Percentiles rank a stretch among this genome's conserved stretches.
phyloP scores from a whole-genome alignment of 768 basidiomycete species.

The Mycena venus region DNA sequence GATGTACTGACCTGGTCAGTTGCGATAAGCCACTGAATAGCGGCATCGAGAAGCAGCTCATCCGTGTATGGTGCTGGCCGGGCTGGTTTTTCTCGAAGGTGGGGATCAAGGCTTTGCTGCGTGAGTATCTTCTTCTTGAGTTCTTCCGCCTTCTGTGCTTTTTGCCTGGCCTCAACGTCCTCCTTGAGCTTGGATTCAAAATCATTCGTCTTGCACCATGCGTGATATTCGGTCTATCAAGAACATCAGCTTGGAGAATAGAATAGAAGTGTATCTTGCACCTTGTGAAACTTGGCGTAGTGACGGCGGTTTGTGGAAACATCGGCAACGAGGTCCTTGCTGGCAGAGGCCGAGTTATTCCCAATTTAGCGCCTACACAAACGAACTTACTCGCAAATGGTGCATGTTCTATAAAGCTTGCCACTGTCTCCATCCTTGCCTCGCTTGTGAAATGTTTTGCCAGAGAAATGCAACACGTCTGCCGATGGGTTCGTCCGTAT shows the following conservation, averaged over 20 bases:
- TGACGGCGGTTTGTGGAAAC: slow-evolving; percentile 11
- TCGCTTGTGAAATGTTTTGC: background rate
- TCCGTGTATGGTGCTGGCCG: slow-evolving; percentile 15
- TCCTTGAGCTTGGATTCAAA: slow-evolving; percentile 21
- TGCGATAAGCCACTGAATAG: slow-evolving; percentile 50
- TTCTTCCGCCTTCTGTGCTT: background rate
- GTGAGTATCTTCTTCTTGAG: background rate
- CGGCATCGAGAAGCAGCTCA: slow-evolving; percentile 38
- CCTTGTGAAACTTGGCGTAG: background rate
- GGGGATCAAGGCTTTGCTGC: slow-evolving; percentile 16
- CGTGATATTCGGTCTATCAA: slow-evolving; percentile 10
- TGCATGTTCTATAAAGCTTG: background rate
- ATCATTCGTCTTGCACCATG: slow-evolving; percentile 1
- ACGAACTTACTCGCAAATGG: slow-evolving; percentile 7
- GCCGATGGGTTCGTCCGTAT: background rate
- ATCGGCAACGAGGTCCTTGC: background rate
- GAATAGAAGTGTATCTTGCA: background rate
- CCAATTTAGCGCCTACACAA: background rate
- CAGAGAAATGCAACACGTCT: slow-evolving; percentile 12
- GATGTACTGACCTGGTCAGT: slow-evolving; percentile 49
- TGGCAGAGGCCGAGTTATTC: background rate
- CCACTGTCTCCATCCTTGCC: background rate
- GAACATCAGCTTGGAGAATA: background rate
- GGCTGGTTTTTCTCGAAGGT: slow-evolving; percentile 24
- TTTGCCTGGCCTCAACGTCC: slow-evolving; percentile 8